Evolutionary conservation across 192 early-diverging fungal species (phyloP), one percentile per base, ranked within the genome.

Genomic region (Backusella circina): DNA sequence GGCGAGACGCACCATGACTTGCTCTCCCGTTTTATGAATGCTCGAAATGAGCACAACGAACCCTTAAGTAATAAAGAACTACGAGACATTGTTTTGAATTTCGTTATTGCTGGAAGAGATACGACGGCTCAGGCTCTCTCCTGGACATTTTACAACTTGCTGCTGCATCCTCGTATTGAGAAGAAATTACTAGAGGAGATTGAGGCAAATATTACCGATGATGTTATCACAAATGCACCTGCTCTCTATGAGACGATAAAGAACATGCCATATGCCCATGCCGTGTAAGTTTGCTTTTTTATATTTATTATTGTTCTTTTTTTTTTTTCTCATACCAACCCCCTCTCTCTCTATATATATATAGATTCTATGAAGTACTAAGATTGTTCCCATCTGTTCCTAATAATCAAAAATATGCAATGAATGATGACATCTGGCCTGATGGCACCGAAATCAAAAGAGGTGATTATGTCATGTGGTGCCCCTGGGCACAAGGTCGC

Each of bases 101-200:
- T 82, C 9, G 70, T 82, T 31, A 82, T 82, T 79, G 81, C 81
- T 15, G 81, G 77, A n/a, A 67, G 81, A 35, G 84, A 88, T 70
- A 86, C 86, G 0, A 87, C 84, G 2, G 85, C 84, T 15, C 85
- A 84, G 30, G 75, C 86, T 16, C 61, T 88, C 16, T 86, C 84
- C 4, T 88, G 86, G 86, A 67, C 76, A 1, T 86, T 88, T 65
- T 88, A 83, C 18, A 73, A 77, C 21, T 72, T 88, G 1, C 47
- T 82, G 18, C 31, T 66, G 0, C 68, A 88, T 65, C 84, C 85
- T 16, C 39, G 82, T 30, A 41, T 85, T 1, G 82, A 86, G n/a
- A 21, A 67, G 15, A 81, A 82, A 3, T 73, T 88, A 0, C 41
- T 83, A 6, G 75, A 84, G 21, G 87, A 88, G 31, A 77, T 82